These are phyloP conservation scores for Nepenthes gracilis DNA, from an alignment of 148 eudicot species.

Conservation along the genomic window DNA sequence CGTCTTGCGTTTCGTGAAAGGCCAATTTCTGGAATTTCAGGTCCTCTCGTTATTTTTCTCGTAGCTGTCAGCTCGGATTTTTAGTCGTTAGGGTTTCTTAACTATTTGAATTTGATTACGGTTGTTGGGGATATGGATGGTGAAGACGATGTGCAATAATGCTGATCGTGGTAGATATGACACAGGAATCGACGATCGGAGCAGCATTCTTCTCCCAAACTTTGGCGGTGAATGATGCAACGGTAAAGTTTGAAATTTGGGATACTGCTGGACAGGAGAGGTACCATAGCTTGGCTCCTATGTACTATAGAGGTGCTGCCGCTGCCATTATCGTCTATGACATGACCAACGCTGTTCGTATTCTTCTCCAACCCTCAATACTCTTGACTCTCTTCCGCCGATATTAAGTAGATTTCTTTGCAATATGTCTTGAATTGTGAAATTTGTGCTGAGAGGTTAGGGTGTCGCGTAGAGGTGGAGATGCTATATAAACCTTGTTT, in stretches of 20 bases:
- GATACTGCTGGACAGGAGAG: constrained; percentile 97
- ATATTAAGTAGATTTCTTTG: neutral
- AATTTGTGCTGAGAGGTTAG: too few relatives aligned
- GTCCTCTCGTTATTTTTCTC: neutral
- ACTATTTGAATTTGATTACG: neutral
- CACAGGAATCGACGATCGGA: constrained; percentile 94
- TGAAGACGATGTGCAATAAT: neutral
- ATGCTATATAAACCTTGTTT: too few relatives aligned
- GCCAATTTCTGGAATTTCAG: constrained; percentile 75
- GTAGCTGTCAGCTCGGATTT: too few relatives aligned
- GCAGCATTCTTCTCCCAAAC: constrained; percentile 98
- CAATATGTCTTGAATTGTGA: neutral
- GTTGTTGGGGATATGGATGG: neutral
- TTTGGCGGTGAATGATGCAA: constrained; percentile 72
- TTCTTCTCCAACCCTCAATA: neutral
- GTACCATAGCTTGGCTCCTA: constrained; percentile 97
- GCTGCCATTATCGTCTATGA: constrained; percentile 96
- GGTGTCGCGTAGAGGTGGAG: too few relatives aligned
- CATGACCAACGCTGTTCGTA: constrained; percentile 57
- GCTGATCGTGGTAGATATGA: constrained; percentile 1
- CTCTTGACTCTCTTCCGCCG: neutral
- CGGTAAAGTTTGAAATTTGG: constrained; percentile 98
- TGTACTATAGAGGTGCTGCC: constrained; percentile 98
- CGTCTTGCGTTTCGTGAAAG: constrained; percentile 85
- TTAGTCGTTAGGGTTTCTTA: neutral